Percentiles rank a stretch among this genome's conserved stretches.
These are phyloP conservation scores for Eucalyptus polybractea DNA, from an alignment of 345 rosid genomes.

Conservation along the genomic window DNA sequence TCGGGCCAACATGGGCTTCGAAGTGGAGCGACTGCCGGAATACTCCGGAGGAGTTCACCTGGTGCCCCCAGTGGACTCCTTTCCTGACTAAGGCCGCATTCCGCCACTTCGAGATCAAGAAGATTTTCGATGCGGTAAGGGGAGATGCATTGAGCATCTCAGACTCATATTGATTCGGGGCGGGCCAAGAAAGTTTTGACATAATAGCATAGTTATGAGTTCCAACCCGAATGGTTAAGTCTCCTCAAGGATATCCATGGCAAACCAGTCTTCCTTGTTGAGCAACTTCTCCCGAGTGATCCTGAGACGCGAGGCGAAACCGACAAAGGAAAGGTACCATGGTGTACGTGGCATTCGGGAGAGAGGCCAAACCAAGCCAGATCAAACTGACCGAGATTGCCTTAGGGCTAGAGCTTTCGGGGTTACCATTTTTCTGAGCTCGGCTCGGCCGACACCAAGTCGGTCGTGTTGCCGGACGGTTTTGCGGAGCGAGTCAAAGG, in stretches of 20 bases:
- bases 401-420: constrained; percentile 16
- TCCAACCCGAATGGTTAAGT: constrained; percentile 5
- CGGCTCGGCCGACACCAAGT: background rate
- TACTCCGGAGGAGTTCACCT: constrained; percentile 6
- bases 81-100: constrained; percentile 12
- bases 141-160: constrained; percentile 4
- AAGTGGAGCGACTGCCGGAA: background rate
- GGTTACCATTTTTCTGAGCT: constrained; percentile 24
- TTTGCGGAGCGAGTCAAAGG: too few relatives aligned
- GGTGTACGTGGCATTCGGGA: constrained; percentile 23
- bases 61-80: constrained; percentile 15
- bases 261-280: too few relatives aligned
- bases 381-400: constrained; percentile 13
- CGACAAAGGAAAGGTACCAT: background rate
- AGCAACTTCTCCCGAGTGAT: background rate
- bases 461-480: background rate
- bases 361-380: constrained; percentile 16
- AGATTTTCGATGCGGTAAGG: background rate
- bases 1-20: background rate
- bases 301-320: background rate
- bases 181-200: constrained; percentile 6
- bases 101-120: constrained; percentile 2
- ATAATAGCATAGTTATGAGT: constrained; percentile 17
- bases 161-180: constrained; percentile 1
- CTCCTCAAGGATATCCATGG: too few relatives aligned